Evolutionary conservation across 2,329 filamentous ascomycete species (phyloP).

Genomic region (Thelonectria discophora): DNA sequence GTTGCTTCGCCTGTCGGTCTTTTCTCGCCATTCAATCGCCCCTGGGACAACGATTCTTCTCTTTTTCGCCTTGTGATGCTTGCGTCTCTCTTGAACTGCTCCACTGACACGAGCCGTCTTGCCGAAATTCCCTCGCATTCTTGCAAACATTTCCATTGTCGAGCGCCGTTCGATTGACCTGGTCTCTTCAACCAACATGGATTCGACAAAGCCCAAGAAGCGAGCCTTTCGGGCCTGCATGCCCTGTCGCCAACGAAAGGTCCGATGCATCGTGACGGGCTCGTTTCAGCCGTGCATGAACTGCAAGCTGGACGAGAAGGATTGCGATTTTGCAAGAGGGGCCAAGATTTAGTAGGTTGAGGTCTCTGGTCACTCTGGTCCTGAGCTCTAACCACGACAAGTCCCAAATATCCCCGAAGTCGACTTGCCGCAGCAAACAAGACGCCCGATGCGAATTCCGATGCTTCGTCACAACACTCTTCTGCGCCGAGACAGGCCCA

Average conservation of each 20-base stretch:
- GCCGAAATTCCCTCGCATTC: conserved; percentile 9
- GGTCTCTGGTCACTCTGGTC: not conserved
- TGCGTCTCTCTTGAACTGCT: conserved; percentile 10
- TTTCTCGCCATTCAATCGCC: conserved; percentile 3
- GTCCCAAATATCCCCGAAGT: conserved; percentile 4
- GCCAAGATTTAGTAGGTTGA: conserved; percentile 29
- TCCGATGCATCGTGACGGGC: conserved; percentile 39
- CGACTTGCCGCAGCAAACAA: not conserved
- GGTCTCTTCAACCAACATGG: conserved; percentile 10
- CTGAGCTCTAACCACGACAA: conserved; percentile 23
- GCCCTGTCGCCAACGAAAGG: conserved; percentile 36
- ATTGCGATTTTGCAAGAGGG: conserved; percentile 34
- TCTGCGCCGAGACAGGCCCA: not conserved
- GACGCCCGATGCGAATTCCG: conserved; percentile 9
- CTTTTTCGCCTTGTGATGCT: not conserved
- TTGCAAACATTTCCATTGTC: not conserved
- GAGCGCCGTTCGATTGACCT: not conserved
- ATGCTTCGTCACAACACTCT: conserved; percentile 8
- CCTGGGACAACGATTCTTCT: conserved; percentile 1
- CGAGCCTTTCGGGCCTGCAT: conserved; percentile 36
- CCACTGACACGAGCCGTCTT: conserved; percentile 13
- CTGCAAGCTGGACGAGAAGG: conserved; percentile 38
- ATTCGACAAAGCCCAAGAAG: conserved; percentile 29
- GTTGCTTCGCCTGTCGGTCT: not conserved
- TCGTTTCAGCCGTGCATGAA: conserved; percentile 38